A percentile compares a stretch with the other conserved stretches of the same genome.
phyloP scores from a whole-genome alignment of 129 eudicot species.

The Sambucus nigra region DNA sequence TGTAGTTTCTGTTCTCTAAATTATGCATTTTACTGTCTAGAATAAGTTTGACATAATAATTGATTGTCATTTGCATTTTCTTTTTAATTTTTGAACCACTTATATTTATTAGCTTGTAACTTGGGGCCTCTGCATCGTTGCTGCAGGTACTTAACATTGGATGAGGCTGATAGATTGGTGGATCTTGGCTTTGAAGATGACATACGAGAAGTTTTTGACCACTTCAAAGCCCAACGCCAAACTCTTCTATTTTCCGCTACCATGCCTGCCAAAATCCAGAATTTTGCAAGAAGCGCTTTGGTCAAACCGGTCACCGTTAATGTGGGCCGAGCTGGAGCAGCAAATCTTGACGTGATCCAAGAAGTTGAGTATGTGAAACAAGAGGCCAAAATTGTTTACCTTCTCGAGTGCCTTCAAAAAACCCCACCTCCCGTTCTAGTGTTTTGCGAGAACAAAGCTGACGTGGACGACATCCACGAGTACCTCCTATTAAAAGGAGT shows the following conservation, averaged over 20 bases:
- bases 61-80: neutral
- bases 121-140: neutral
- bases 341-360: slow-evolving; percentile 82
- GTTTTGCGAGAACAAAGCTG: slow-evolving; percentile 75
- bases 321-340: slow-evolving; percentile 93
- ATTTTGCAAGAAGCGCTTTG: slow-evolving; percentile 59
- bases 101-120: neutral
- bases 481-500: slow-evolving; percentile 73
- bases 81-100: neutral
- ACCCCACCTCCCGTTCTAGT: slow-evolving; percentile 77
- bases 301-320: slow-evolving; percentile 75
- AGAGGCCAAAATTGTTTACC: slow-evolving; percentile 70
- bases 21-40: slow-evolving; percentile 3
- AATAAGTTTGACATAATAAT: neutral
- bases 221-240: slow-evolving; percentile 73
- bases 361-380: slow-evolving; percentile 89
- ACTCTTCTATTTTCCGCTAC: slow-evolving; percentile 80
- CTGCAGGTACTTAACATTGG: slow-evolving; percentile 64
- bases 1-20: too few species aligned
- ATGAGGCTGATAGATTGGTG: slow-evolving; percentile 83
- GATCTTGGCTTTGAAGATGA: slow-evolving; percentile 87
- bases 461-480: slow-evolving; percentile 77
- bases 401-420: slow-evolving; percentile 72
- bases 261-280: slow-evolving; percentile 79
- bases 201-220: slow-evolving; percentile 74